A percentile compares a stretch with the other conserved stretches of the same genome.
These are phyloP conservation scores for Cunninghamia lanceolata DNA, from an alignment of 75 land plant genomes.

Conservation along the genomic window DNA sequence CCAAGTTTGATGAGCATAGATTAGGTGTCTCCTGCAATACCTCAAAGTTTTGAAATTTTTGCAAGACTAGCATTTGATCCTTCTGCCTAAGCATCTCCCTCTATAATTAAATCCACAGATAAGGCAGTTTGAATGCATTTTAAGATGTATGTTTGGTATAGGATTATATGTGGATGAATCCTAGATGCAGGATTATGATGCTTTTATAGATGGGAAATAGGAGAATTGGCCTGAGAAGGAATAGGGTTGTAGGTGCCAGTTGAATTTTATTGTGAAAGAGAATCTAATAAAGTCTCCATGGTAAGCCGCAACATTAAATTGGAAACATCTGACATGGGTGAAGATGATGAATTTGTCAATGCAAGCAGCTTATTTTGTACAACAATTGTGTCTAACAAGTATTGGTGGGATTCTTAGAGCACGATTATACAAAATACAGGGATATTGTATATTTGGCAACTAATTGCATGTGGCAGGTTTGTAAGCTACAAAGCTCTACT, in stretches of 20 bases:
- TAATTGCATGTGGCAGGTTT: too few relatives aligned
- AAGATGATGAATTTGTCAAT: background rate
- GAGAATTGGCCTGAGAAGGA: background rate
- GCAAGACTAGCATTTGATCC: background rate
- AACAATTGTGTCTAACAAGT: too few relatives aligned
- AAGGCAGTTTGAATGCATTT: too few relatives aligned
- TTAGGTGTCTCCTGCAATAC: background rate
- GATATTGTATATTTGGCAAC: too few relatives aligned
- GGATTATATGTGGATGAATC: background rate
- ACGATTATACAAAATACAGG: too few relatives aligned
- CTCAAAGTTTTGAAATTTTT: background rate
- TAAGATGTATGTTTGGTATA: too few relatives aligned
- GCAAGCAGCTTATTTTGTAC: too few relatives aligned
- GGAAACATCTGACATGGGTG: background rate
- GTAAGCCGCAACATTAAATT: background rate
- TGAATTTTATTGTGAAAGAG: background rate
- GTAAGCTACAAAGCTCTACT: too few relatives aligned
- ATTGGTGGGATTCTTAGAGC: too few relatives aligned
- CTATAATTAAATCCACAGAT: background rate
- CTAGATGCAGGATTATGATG: background rate
- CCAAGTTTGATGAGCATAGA: background rate
- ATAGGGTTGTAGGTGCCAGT: background rate
- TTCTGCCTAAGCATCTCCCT: background rate
- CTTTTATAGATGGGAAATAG: background rate
- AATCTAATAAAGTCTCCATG: background rate